These are phyloP conservation scores for Verticillium isaacii DNA, from an alignment of 2,329 filamentous ascomycete genomes.

Conservation along the genomic window DNA sequence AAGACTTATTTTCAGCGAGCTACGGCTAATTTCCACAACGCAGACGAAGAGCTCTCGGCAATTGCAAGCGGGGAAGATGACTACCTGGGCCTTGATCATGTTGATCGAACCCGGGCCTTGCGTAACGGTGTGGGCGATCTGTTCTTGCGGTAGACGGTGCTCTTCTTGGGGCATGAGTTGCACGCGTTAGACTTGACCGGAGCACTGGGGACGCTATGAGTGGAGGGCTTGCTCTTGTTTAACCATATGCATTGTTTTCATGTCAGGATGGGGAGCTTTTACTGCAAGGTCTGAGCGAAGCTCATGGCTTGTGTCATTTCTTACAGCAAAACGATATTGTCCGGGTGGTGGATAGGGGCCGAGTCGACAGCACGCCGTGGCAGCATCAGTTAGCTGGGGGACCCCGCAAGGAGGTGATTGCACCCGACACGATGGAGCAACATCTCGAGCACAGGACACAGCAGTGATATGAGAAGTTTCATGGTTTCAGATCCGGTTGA, in stretches of 20 bases:
- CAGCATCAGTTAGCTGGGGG: background rate
- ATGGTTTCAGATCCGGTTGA: background rate
- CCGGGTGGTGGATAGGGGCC: background rate
- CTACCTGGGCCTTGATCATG: constrained; percentile 60
- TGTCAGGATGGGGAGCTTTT: background rate
- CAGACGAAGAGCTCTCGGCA: constrained; percentile 57
- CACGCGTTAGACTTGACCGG: background rate
- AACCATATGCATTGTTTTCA: background rate
- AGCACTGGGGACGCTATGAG: background rate
- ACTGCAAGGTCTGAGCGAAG: background rate
- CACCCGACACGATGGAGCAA: background rate
- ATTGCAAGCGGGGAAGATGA: constrained; percentile 51
- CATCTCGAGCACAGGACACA: background rate
- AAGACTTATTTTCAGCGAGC: background rate
- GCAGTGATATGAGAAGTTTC: background rate
- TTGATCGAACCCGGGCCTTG: constrained; percentile 53
- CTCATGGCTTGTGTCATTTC: background rate
- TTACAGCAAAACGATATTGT: background rate
- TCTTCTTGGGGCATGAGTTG: background rate
- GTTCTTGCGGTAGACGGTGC: constrained; percentile 44
- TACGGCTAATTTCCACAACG: constrained; percentile 13
- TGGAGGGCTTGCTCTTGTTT: background rate
- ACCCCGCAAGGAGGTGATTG: background rate
- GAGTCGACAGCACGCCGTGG: background rate
- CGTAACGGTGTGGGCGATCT: constrained; percentile 59